Base-by-base conservation (phyloP, 257 asterid genomes). In the Asclepias syriaca region DNA sequence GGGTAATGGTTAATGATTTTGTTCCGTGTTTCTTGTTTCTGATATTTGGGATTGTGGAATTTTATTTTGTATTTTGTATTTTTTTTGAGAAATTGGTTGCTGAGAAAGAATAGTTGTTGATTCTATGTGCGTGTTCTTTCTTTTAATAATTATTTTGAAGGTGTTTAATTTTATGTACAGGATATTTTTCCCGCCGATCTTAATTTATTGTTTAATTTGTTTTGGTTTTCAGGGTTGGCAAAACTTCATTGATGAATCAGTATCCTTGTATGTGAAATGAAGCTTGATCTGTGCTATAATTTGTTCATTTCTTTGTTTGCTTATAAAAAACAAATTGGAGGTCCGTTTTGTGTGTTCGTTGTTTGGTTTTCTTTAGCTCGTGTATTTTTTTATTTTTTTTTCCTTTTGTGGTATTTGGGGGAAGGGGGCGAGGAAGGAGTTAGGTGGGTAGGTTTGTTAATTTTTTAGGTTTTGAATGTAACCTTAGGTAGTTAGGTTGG, bases 181-280 rank as follows among this genome's bases (percentile, higher is more conserved):
- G 11, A 4, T 48, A 5, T 9, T 74, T 50, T 21, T 55, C 66
- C 48, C 55, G 13, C 24, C 60, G 60, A 37, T 74, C 65, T 79
- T 8, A 21, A 4, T 57, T 63, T 66, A 18, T 50, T 72, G 34
- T 6, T 78, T 12, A 2, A 39, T 15, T 54, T 11, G 24, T 60
- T 75, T 77, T 65, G 72, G 68, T 72, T 74, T 74, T 34, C 92
- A 95, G 98, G 90, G 98, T 95, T 76, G 99, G 99, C 34, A 95
- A 95, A 74, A 95, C 99, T 72, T 95, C 99, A 71, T 85, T 94
- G 86, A 94, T 94, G 99, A 94, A 94, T 79, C 99, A 89, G 97
- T 94, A 94, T 92, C 99, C 89, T 74, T 80, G 65, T 56, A 19
- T 64, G 11, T 63, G 34, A 70, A 59, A 71, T 65, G 21, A 24